These are phyloP conservation scores for Penicillium italicum DNA, from an alignment of 2,329 filamentous ascomycete species.

Conservation along the genomic window DNA sequence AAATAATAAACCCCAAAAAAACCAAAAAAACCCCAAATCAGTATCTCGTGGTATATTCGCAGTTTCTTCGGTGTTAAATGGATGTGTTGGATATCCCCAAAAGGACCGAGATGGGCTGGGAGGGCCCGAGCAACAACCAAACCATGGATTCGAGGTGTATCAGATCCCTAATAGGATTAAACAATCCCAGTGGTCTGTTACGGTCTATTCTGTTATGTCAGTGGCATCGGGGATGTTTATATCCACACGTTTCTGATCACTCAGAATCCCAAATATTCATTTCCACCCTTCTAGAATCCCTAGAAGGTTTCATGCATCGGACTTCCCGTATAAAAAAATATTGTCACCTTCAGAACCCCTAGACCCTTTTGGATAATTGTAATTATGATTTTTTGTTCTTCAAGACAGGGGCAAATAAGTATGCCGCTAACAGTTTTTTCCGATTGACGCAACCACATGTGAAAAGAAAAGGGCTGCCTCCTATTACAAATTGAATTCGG, in stretches of 20 bases:
- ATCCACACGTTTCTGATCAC: background rate
- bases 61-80: background rate
- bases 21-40: too few relatives aligned
- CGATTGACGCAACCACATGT: slow-evolving; percentile 1
- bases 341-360: background rate
- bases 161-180: background rate
- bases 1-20: too few relatives aligned
- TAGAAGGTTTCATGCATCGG: slow-evolving; percentile 6
- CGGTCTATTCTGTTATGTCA: background rate
- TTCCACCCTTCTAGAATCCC: slow-evolving; percentile 4
- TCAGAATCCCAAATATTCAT: background rate
- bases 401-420: slow-evolving; percentile 2
- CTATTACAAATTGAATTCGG: background rate
- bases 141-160: background rate
- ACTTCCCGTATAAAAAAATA: background rate
- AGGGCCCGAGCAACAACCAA: background rate
- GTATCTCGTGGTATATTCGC: background rate
- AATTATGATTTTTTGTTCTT: background rate
- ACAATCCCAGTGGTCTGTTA: background rate
- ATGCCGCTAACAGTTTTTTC: background rate
- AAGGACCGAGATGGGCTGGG: background rate
- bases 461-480: slow-evolving; percentile 5
- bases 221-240: background rate
- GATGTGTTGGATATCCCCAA: background rate
- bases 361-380: background rate